These are phyloP conservation scores for Globisporangium lucens DNA, from an alignment of 352 stramenopile species.

Conservation along the genomic window DNA sequence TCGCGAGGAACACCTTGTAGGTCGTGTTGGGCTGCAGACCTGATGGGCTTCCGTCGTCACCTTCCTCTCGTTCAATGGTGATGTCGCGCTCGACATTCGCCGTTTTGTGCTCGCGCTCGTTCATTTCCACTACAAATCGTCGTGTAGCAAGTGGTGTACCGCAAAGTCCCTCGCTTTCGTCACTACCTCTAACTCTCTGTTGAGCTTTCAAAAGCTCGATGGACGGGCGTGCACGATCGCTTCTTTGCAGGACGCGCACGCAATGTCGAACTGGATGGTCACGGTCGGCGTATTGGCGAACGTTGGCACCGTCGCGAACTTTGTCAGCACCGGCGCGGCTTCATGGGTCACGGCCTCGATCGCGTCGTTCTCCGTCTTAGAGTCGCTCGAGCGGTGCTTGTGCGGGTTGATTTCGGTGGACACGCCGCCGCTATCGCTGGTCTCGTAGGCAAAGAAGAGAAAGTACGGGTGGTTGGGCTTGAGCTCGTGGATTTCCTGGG, in stretches of 20 bases:
- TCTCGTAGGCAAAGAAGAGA: slow-evolving; percentile 79
- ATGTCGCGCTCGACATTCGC: slow-evolving; percentile 41
- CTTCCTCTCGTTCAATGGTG: not conserved
- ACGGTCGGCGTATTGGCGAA: slow-evolving; percentile 53
- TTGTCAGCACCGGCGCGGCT: slow-evolving; percentile 35
- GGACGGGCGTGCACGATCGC: slow-evolving; percentile 41
- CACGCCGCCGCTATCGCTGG: slow-evolving; percentile 53
- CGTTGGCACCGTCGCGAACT: slow-evolving; percentile 40
- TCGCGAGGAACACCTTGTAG: slow-evolving; percentile 49
- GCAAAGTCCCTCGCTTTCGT: not conserved
- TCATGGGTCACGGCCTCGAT: slow-evolving; percentile 60
- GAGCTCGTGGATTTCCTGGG: slow-evolving; percentile 38
- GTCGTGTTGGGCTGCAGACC: slow-evolving; percentile 41
- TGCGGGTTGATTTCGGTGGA: slow-evolving; percentile 71
- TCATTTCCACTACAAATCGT: slow-evolving; percentile 22
- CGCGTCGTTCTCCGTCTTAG: slow-evolving; percentile 32
- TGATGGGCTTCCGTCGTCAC: not conserved
- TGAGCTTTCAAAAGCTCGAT: slow-evolving; percentile 10
- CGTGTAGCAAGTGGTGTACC: slow-evolving; percentile 8
- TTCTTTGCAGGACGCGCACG: slow-evolving; percentile 42
- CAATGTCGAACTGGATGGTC: slow-evolving; percentile 55
- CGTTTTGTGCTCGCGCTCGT: slow-evolving; percentile 31
- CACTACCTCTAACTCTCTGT: not conserved
- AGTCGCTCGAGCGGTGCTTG: slow-evolving; percentile 42
- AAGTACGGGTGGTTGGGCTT: slow-evolving; percentile 48